Percentiles rank a stretch among this genome's conserved stretches.
Conservation (phyloP, 2,329 filamentous ascomycete genomes). For the Fusarium redolens region DNA sequence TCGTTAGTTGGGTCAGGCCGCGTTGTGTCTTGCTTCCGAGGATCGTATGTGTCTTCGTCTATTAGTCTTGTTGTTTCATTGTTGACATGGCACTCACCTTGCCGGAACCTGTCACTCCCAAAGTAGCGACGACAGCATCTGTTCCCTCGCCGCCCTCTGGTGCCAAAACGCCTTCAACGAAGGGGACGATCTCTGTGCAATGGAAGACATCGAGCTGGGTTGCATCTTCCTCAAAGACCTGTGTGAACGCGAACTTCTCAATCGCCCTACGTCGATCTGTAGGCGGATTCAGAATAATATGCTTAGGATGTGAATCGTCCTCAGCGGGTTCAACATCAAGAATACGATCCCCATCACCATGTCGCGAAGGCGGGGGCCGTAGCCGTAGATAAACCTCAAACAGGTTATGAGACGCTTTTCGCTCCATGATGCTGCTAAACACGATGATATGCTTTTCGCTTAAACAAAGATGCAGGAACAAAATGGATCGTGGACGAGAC, state of each 20-base stretch:
- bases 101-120: conserved; percentile 94
- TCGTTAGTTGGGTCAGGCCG: conserved; percentile 89
- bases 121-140: conserved; percentile 88
- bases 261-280: conserved; percentile 88
- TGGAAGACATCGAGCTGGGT: conserved; percentile 89
- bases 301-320: conserved; percentile 63
- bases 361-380: conserved; percentile 71
- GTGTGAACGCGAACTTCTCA: conserved; percentile 94
- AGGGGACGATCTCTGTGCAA: conserved; percentile 76
- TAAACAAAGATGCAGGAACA: conserved; percentile 18
- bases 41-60: conserved; percentile 87
- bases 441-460: conserved; percentile 7
- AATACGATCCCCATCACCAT: conserved; percentile 71
- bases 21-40: conserved; percentile 88
- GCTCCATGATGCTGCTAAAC: conserved; percentile 52
- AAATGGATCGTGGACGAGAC: conserved; percentile 12
- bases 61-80: neutral
- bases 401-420: conserved; percentile 63
- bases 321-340: conserved; percentile 77
- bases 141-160: conserved; percentile 79
- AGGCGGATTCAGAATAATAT: conserved; percentile 83
- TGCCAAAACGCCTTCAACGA: conserved; percentile 85
- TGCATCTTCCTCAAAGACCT: conserved; percentile 89
- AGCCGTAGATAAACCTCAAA: conserved; percentile 94
- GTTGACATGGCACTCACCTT: conserved; percentile 71